These are phyloP conservation scores for Vitis hybrid DNA, from an alignment of 177 flowering plant species.

Conservation along the genomic window DNA sequence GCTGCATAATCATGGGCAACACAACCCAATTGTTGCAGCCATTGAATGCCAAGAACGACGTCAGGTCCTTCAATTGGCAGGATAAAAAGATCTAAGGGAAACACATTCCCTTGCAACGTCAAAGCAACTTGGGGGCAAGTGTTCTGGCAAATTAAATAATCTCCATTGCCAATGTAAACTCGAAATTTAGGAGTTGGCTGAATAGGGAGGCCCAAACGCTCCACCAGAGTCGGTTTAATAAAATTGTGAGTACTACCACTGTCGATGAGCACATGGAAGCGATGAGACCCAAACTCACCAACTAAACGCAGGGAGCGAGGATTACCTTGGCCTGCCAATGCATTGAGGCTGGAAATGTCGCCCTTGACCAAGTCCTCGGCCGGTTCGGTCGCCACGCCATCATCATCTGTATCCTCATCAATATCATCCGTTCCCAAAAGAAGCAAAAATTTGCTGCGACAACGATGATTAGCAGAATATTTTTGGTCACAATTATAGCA, in stretches of 20 bases:
- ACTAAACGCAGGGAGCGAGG: neutral
- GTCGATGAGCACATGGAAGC: neutral
- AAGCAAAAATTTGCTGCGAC: too few relatives aligned
- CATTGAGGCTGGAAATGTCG: neutral
- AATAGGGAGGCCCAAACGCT: neutral
- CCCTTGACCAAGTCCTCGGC: too few relatives aligned
- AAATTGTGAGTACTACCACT: conserved; percentile 3
- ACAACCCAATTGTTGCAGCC: neutral
- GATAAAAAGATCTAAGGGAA: neutral
- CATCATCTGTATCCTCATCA: neutral
- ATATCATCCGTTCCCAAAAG: neutral
- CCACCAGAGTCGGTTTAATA: neutral
- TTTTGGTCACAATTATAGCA: too few relatives aligned
- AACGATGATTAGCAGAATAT: too few relatives aligned
- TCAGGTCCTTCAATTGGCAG: too few relatives aligned
- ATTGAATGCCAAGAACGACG: neutral
- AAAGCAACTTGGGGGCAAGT: neutral
- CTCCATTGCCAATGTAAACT: neutral
- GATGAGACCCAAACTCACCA: neutral
- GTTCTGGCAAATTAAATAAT: neutral
- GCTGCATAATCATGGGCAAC: too few relatives aligned
- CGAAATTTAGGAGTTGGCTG: neutral
- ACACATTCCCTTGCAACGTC: neutral
- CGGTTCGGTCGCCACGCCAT: neutral
- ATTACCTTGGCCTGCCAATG: neutral